Percentiles rank a stretch among this genome's conserved stretches.
Evolutionary conservation across 1,284 basidiomycete genomes (phyloP).

Genomic region (Gomphus sp.): DNA sequence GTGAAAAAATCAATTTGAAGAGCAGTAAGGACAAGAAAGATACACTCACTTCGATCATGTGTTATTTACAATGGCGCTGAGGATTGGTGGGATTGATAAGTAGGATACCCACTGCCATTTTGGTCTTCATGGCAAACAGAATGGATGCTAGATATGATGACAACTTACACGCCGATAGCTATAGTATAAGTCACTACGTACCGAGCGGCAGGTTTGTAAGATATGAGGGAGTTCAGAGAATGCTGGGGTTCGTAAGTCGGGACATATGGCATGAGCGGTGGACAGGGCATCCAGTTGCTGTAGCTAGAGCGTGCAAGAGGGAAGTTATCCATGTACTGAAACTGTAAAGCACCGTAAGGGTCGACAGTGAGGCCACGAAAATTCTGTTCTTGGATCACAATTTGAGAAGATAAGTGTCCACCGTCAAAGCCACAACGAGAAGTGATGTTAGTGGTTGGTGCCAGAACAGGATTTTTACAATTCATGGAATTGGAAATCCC

Average conservation of each 20-base stretch:
- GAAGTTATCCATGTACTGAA: neutral
- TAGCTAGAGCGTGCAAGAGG: neutral
- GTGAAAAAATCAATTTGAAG: neutral
- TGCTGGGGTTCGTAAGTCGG: neutral
- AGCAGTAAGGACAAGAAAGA: neutral
- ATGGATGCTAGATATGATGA: neutral
- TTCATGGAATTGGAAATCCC: neutral
- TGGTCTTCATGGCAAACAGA: neutral
- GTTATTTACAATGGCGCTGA: neutral
- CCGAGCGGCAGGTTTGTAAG: neutral
- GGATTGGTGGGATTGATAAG: neutral
- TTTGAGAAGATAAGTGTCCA: neutral
- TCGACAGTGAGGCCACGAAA: neutral
- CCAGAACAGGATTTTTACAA: neutral
- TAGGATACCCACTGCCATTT: neutral
- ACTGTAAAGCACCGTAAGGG: neutral
- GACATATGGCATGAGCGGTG: neutral
- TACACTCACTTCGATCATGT: neutral
- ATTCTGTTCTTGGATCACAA: neutral
- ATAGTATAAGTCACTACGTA: neutral
- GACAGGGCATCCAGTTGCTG: neutral
- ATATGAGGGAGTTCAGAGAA: neutral
- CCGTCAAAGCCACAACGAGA: neutral
- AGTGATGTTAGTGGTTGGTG: neutral
- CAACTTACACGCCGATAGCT: neutral